phyloP scores from a whole-genome alignment of 2,329 filamentous ascomycete genomes.

The Monosporascus sp. region DNA sequence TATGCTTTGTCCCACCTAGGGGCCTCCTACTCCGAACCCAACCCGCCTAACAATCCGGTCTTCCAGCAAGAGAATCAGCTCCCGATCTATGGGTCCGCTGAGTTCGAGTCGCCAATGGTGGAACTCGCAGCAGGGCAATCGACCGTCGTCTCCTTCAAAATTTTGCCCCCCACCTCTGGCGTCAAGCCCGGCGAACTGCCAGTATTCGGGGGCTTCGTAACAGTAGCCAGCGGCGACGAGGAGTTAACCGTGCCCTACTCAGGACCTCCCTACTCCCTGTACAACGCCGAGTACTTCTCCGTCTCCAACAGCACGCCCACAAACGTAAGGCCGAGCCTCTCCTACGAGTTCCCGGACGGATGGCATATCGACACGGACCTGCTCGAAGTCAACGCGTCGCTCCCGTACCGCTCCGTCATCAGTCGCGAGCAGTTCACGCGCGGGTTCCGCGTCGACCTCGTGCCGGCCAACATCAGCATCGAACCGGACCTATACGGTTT shows the following conservation, averaged over 20 bases:
- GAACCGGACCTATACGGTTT: constrained; percentile 14
- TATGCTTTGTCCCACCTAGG: constrained; percentile 19
- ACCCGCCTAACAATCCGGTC: constrained; percentile 9
- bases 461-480: constrained; percentile 14
- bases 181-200: constrained; percentile 14
- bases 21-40: constrained; percentile 17
- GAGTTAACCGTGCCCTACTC: constrained; percentile 19
- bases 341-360: constrained; percentile 5
- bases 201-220: constrained; percentile 21
- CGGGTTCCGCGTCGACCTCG: constrained; percentile 13
- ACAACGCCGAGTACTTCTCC: constrained; percentile 12
- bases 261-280: constrained; percentile 19
- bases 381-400: constrained; percentile 8
- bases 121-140: constrained; percentile 13
- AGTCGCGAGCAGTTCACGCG: constrained; percentile 10
- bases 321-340: constrained; percentile 4
- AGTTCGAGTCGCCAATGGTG: constrained; percentile 13
- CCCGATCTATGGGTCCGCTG: constrained; percentile 16
- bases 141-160: constrained; percentile 10
- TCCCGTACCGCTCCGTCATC: constrained; percentile 9
- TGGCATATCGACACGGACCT: constrained; percentile 3
- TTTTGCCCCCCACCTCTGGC: constrained; percentile 10
- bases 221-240: constrained; percentile 9
- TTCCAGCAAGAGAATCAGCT: constrained; percentile 13
- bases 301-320: constrained; percentile 3